A percentile compares a stretch with the other conserved stretches of the same genome.
Evolutionary conservation across 768 basidiomycete species (phyloP).

Genomic region (Suillus fuscotomentosus): DNA sequence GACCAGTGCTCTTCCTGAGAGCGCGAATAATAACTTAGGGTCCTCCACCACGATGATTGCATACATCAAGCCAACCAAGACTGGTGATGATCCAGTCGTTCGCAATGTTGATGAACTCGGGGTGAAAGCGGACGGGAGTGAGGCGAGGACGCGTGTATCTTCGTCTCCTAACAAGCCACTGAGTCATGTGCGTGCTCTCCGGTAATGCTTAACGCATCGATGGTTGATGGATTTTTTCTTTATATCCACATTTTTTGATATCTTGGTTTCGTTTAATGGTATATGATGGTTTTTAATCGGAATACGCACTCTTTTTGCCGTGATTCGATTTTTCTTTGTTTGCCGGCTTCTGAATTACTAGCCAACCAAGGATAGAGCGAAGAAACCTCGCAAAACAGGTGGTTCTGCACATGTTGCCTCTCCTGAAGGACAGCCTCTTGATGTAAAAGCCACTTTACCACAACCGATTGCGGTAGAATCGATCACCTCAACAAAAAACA

Average conservation of each 20-base stretch:
- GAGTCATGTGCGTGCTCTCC: conserved; percentile 85
- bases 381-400: conserved; percentile 56
- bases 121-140: conserved; percentile 36
- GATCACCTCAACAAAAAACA: background rate
- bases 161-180: conserved; percentile 60
- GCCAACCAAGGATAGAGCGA: conserved; percentile 75
- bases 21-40: conserved; percentile 46
- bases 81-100: conserved; percentile 40
- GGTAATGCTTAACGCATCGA: conserved; percentile 51
- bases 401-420: conserved; percentile 15
- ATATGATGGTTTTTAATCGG: conserved; percentile 26
- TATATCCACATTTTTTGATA: conserved; percentile 6
- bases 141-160: conserved; percentile 26
- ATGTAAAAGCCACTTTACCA: background rate
- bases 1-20: conserved; percentile 23
- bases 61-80: conserved; percentile 51
- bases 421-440: background rate
- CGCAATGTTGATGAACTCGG: conserved; percentile 40
- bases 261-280: conserved; percentile 29
- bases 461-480: background rate
- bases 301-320: conserved; percentile 20
- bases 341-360: conserved; percentile 29
- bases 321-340: conserved; percentile 14
- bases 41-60: conserved; percentile 78
- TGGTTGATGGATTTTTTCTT: conserved; percentile 38